Evolutionary conservation across 352 stramenopile species (phyloP).

Genomic region (Globisporangium perplexum): DNA sequence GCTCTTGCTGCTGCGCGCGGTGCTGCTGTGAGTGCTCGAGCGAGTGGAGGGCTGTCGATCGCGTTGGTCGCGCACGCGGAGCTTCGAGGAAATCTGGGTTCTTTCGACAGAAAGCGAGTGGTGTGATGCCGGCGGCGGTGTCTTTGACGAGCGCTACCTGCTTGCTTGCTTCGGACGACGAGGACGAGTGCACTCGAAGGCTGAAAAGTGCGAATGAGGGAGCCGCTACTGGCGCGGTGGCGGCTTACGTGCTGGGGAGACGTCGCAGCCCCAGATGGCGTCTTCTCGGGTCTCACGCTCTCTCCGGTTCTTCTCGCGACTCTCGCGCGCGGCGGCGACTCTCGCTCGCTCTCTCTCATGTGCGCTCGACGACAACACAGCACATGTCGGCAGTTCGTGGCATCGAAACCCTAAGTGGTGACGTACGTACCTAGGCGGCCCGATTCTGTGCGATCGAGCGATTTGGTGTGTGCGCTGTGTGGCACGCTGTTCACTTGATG

Average conservation of each 20-base stretch:
- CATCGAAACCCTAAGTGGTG: not conserved
- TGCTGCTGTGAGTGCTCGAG: too few species aligned
- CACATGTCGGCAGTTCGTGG: too few species aligned
- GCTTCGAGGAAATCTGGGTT: constrained; percentile 1
- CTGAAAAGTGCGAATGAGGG: not conserved
- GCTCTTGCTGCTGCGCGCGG: not conserved
- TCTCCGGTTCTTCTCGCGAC: too few species aligned
- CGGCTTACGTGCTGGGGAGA: not conserved
- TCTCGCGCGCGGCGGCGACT: too few species aligned
- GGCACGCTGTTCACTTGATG: too few species aligned
- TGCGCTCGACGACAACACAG: too few species aligned
- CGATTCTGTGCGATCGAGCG: not conserved
- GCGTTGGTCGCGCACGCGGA: constrained; percentile 3
- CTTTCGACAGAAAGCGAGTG: not conserved
- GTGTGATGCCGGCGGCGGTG: not conserved
- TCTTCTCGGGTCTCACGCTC: not conserved
- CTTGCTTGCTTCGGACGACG: not conserved
- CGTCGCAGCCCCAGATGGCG: constrained; percentile 1
- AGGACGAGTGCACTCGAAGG: not conserved
- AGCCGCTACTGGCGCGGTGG: too few species aligned
- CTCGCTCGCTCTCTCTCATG: too few species aligned
- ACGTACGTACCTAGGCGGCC: not conserved
- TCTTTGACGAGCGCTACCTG: not conserved
- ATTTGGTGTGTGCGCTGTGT: not conserved
- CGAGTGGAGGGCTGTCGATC: too few species aligned